A percentile compares a stretch with the other conserved stretches of the same genome.
phyloP scores from a whole-genome alignment of 2,329 filamentous ascomycete species.

The Cladorrhinum sp. region DNA sequence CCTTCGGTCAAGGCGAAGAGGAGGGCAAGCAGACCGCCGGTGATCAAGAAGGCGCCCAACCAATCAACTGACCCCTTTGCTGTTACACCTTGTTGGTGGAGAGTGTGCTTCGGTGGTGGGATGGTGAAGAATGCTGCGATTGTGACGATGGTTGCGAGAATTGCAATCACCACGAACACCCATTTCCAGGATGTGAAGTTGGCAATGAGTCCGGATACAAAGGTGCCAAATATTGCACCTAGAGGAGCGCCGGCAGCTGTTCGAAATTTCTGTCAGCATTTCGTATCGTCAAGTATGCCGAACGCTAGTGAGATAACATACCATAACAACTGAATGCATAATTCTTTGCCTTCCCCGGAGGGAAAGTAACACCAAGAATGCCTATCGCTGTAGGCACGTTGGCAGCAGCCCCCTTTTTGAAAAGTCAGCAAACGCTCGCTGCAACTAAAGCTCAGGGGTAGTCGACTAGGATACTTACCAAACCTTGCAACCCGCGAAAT shows the following conservation, averaged over 20 bases:
- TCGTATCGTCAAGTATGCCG: neutral
- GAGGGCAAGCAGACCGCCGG: slow-evolving; percentile 57
- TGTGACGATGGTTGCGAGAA: slow-evolving; percentile 56
- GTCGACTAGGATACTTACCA: slow-evolving; percentile 39
- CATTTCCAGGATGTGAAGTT: slow-evolving; percentile 63
- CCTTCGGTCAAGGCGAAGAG: slow-evolving; percentile 67
- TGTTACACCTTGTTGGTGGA: slow-evolving; percentile 28
- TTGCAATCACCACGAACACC: slow-evolving; percentile 63
- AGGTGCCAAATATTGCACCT: slow-evolving; percentile 62
- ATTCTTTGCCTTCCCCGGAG: slow-evolving; percentile 65
- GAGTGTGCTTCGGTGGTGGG: slow-evolving; percentile 45
- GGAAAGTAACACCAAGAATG: slow-evolving; percentile 65
- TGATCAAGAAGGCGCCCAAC: slow-evolving; percentile 63
- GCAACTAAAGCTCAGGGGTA: too few relatives aligned
- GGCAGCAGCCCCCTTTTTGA: slow-evolving; percentile 56
- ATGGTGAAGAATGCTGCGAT: slow-evolving; percentile 58
- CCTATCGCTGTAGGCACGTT: slow-evolving; percentile 70
- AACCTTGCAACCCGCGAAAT: slow-evolving; percentile 63
- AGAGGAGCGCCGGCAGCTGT: slow-evolving; percentile 61
- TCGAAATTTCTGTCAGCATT: neutral
- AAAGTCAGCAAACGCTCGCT: too few relatives aligned
- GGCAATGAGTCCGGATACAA: slow-evolving; percentile 61
- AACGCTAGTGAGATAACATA: slow-evolving; percentile 27
- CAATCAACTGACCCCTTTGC: slow-evolving; percentile 58
- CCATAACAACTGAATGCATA: slow-evolving; percentile 65